Evolutionary conservation across 129 eudicot genomes (phyloP).

Genomic region (Kitagawia praeruptora): DNA sequence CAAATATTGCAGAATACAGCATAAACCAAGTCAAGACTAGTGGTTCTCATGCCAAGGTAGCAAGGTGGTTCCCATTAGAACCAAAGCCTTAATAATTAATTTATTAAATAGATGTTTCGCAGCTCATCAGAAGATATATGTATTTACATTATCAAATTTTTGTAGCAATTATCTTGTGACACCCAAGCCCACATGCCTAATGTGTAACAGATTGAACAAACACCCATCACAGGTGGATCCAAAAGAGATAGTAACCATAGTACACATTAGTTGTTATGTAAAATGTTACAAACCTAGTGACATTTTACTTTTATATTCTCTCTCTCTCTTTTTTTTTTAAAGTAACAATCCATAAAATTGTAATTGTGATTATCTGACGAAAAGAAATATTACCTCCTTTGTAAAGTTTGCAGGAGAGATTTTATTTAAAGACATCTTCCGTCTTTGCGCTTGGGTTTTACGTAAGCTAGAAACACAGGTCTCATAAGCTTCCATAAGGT

Average conservation of each 20-base stretch:
- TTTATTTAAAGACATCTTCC: constrained; percentile 43
- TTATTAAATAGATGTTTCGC: background rate
- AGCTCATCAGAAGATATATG: background rate
- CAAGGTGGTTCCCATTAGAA: background rate
- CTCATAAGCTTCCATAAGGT: constrained; percentile 55
- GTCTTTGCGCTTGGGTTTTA: constrained; percentile 54
- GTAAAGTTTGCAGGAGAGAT: constrained; percentile 85
- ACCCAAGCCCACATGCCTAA: background rate
- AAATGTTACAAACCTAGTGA: background rate
- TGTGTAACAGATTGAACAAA: background rate
- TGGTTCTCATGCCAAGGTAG: background rate
- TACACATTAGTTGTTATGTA: background rate
- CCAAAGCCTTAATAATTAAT: background rate
- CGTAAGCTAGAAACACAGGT: constrained; percentile 57
- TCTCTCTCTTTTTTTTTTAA: no score
- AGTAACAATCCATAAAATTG: background rate
- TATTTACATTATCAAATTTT: background rate
- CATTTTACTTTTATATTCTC: background rate
- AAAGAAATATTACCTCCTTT: constrained; percentile 57
- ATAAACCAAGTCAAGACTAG: background rate
- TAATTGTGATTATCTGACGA: background rate
- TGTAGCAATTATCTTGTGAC: background rate
- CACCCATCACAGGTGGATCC: background rate
- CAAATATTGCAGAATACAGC: background rate
- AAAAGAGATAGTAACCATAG: background rate